A percentile compares a stretch with the other conserved stretches of the same genome.
phyloP scores from a whole-genome alignment of 352 stramenopile species.

The Pythium dissimile region DNA sequence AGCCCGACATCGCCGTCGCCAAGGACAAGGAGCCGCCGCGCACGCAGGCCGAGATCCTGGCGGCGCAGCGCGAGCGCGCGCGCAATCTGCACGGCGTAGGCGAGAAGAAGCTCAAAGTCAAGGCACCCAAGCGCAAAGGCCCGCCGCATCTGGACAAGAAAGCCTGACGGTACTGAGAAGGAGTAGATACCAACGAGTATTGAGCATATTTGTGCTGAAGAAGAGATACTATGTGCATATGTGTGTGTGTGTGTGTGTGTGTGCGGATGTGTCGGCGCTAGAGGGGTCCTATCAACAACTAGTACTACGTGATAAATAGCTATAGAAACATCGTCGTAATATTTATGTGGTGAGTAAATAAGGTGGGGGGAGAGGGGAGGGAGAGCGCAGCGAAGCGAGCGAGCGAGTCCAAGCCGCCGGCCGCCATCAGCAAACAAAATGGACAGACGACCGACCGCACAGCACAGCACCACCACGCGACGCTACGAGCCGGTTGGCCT shows the following conservation, averaged over 20 bases:
- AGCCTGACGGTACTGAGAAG: conserved; percentile 5
- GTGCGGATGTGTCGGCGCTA: not conserved
- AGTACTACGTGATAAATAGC: conserved; percentile 29
- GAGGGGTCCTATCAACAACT: conserved; percentile 23
- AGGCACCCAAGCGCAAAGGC: conserved; percentile 64
- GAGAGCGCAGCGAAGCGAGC: too few relatives aligned
- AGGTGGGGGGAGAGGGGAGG: conserved; percentile 35
- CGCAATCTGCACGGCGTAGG: conserved; percentile 59
- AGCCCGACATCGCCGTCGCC: conserved; percentile 62
- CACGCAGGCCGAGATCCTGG: conserved; percentile 79
- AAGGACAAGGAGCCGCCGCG: conserved; percentile 53
- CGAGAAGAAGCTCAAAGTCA: conserved; percentile 66
- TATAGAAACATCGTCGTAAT: conserved; percentile 56
- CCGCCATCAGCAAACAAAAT: conserved; percentile 30
- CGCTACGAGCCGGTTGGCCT: not conserved
- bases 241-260: conserved; percentile 2
- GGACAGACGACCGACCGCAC: conserved; percentile 17
- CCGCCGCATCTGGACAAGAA: conserved; percentile 36
- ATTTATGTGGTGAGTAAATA: conserved; percentile 88
- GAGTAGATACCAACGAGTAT: too few relatives aligned
- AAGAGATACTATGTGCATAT: too few relatives aligned
- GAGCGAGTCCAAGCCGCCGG: not conserved
- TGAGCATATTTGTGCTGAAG: too few relatives aligned
- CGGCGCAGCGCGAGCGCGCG: conserved; percentile 63
- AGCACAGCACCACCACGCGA: too few relatives aligned